Percentiles rank a stretch among this genome's conserved stretches.
These are phyloP conservation scores for Geotrichum bryndzae DNA, from an alignment of 1,139 yeast genomes.

Conservation along the genomic window DNA sequence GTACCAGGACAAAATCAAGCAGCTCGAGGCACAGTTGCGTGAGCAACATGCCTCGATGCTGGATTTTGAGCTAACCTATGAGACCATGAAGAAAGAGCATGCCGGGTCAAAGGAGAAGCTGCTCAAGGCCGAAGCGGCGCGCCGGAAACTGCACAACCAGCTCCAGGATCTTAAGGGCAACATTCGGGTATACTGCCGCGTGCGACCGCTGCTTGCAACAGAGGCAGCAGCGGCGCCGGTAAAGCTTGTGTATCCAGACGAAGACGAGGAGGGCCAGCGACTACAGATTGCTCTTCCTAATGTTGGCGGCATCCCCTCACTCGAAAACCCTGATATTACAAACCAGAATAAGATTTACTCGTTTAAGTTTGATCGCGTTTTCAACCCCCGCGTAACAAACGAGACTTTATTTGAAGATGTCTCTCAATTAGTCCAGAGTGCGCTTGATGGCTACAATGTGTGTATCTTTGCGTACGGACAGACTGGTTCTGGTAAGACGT, in stretches of 20 bases:
- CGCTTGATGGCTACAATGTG: slow-evolving; percentile 84
- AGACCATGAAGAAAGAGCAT: slow-evolving; percentile 21
- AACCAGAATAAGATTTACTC: slow-evolving; percentile 30
- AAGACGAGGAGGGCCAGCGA: slow-evolving; percentile 48
- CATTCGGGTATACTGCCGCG: slow-evolving; percentile 83
- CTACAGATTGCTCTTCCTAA: slow-evolving; percentile 25
- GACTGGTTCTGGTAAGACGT: slow-evolving; percentile 95
- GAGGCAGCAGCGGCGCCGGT: slow-evolving; percentile 34
- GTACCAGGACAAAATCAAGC: slow-evolving; percentile 1
- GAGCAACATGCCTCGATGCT: slow-evolving; percentile 1
- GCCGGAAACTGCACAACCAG: slow-evolving; percentile 66
- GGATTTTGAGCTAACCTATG: slow-evolving; percentile 21
- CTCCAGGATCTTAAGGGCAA: slow-evolving; percentile 88
- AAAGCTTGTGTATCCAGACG: slow-evolving; percentile 45
- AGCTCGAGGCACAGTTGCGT: slow-evolving; percentile 1
- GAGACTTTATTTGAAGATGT: slow-evolving; percentile 70
- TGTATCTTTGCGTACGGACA: slow-evolving; percentile 97
- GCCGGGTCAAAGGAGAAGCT: slow-evolving; percentile 31
- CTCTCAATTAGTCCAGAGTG: slow-evolving; percentile 80
- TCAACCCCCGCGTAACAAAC: slow-evolving; percentile 51
- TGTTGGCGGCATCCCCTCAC: slow-evolving; percentile 3
- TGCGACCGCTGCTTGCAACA: slow-evolving; percentile 38
- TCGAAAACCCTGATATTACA: slow-evolving; percentile 23
- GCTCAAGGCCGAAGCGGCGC: slow-evolving; percentile 43
- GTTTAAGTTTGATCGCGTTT: slow-evolving; percentile 76